Evolutionary conservation across 305 asterid species (phyloP), one percentile per base, ranked within the genome.

Genomic region (Coffea humblotiana): DNA sequence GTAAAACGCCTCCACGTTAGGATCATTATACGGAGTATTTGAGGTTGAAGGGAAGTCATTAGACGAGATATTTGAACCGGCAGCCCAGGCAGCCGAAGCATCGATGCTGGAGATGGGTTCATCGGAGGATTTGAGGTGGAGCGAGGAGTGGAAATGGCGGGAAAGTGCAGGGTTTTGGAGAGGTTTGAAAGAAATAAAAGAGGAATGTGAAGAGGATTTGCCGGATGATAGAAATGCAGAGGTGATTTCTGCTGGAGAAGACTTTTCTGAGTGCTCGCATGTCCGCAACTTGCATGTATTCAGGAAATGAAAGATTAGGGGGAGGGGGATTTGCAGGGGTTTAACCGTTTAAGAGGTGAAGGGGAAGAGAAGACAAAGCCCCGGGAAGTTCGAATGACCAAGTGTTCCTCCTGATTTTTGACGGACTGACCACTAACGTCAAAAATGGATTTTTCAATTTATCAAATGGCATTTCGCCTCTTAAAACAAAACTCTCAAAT

Each of bases 261-360:
- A 92, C 85, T n/a, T 88, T 82, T 76, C 92, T 92, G 65, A 92
- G 74, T 65, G 89, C 79, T 54, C 82, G 84, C 99, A 95, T 95
- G 47, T 79, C 80, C 51, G 85, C 21, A 72, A 82, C 71, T 85
- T 86, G 95, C 92, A 90, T 85, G 71, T 15, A 16, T 49, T 23
- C 23, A 43, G 68, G 71, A 29, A 54, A 76, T 67, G 56, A 27
- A 23, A 18, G 52, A 58, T 27, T 65, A 21, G 63, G 70, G 71
- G 23, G 21, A 56, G 54, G 56, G 43, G 43, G 40, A 37, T 37
- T 72, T 79, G 58, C 76, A 74, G 86, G 90, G 81, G n/a, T n/a
- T n/a, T n/a, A n/a, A n/a, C n/a, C n/a, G n/a, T n/a, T n/a, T n/a
- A n/a, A n/a, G n/a, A n/a, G n/a, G n/a, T n/a, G n/a, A n/a, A n/a